Base-by-base conservation (phyloP, 1,284 basidiomycete genomes). In the Mycosarcoma maydis region DNA sequence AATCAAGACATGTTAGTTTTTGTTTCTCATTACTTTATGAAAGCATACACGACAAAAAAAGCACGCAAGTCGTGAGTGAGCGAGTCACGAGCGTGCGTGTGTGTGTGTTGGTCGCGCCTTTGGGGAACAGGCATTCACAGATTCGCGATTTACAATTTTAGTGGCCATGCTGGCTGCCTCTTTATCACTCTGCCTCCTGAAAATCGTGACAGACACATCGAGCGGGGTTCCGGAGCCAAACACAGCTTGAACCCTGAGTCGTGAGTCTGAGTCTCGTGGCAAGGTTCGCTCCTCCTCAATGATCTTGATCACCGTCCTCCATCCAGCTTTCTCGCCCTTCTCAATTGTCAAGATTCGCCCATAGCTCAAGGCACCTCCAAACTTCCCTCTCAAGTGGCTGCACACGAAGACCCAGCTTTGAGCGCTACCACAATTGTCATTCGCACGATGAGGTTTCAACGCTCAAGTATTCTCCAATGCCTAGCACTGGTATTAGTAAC, bases 401-500 rank as follows among this genome's bases (percentile, higher is more conserved):
- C n/a, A n/a, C n/a, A n/a, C 29, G 29, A 8, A 30, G 14, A 8
- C 9, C 29, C 29, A 30, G 9, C 29, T 30, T 30, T 4, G 29
- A 30, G n/a, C n/a, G n/a, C n/a, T n/a, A n/a, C n/a, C n/a, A n/a
- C n/a, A n/a, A n/a, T 29, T 13, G 27, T 29, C 27, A 7, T 29
- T 29, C 27, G 7, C 13, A 29, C 27, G 6, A 6, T 29, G 27
- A 29, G 27, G 13, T 29, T 29, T 29, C 27, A 7, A n/a, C n/a
- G n/a, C n/a, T n/a, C n/a, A n/a, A n/a, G n/a, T n/a, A n/a, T 44
- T 17, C 34, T 67, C 8, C 56, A 56, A 40, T 50, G 47, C 49
- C 51, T 67, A 13, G 58, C 45, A 45, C 48, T 68, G 14, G 46
- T 44, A 5, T 36, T 68, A 29, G 44, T 68, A 19, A 53, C 45